Evolutionary conservation across 2,329 filamentous ascomycete genomes (phyloP), one percentile per base, ranked within the genome.

Genomic region (Graphilbum ipis-grandicollis): DNA sequence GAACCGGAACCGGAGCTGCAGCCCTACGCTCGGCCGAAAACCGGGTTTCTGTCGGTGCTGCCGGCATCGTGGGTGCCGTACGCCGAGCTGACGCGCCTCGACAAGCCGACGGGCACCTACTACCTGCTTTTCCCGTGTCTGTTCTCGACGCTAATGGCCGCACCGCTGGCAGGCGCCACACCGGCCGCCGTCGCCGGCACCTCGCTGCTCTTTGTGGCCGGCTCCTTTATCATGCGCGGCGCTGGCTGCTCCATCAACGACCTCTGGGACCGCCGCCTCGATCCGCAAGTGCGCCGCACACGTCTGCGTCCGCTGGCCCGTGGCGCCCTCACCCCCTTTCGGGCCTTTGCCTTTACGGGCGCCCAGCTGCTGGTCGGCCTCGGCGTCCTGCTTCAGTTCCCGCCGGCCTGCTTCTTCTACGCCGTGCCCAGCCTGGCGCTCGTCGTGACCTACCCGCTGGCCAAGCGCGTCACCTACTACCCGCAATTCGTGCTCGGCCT

Each of bases 221-320:
- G 83, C 35, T 79, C 82, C 4, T 53, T 92, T 32, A 68, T 93
- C 45, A 90, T 93, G 80, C 79, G 85, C 42, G 80, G 85, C 34
- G 82, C 83, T 17, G 83, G 83, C 36, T 93, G 85, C 55, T 79
- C 79, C 15, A 84, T 92, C 58, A 93, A 93, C 52, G 85, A 93
- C 52, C 71, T 92, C 35, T 86, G 83, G 79, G 85, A 93, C 55
- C 73, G 82, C 38, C 80, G 90, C 47, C 74, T 93, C 14, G 85
- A 93, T 55, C 77, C 79, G 7, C 71, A 84, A 43, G 84, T 93
- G 13, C 58, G 68, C 2, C 71, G 85, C 34, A 92, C 82, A 6
- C 71, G 77, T 13, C 62, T 83, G 23, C 75, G 85, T 14, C 85
- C 85, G 3, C 79, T 93, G 42, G 83, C 85, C 1, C 71, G 85